Conservation (phyloP, 192 early-diverging fungal genomes). For the Backusella tuberculispora region DNA sequence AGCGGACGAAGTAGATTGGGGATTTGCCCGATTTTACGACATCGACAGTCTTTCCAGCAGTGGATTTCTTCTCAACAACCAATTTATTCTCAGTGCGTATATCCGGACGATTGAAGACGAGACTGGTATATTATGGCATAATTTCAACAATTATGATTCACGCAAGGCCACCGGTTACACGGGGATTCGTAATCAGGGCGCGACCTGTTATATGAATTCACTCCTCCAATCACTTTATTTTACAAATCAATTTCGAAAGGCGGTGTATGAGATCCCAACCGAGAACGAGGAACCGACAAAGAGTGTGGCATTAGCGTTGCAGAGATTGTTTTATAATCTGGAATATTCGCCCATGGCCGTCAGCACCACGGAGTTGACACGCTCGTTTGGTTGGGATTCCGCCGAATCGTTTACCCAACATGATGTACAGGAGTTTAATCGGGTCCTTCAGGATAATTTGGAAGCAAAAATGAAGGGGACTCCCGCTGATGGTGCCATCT, state of each 20-base stretch:
- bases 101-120: constrained; percentile 84
- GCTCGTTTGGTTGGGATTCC: constrained; percentile 98
- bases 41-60: constrained; percentile 50
- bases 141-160: constrained; percentile 80
- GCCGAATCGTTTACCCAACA: constrained; percentile 96
- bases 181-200: constrained; percentile 95
- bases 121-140: constrained; percentile 93
- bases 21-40: constrained; percentile 85
- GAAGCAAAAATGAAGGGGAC: constrained; percentile 98
- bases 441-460: constrained; percentile 95
- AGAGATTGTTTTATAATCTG: constrained; percentile 93
- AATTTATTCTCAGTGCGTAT: constrained; percentile 68
- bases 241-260: constrained; percentile 92
- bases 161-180: constrained; percentile 89
- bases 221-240: constrained; percentile 95
- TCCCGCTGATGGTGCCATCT: constrained; percentile 89
- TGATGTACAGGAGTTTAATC: constrained; percentile 98
- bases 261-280: constrained; percentile 92
- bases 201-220: constrained; percentile 99
- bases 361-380: constrained; percentile 92
- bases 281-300: constrained; percentile 85
- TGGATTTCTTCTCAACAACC: constrained; percentile 70
- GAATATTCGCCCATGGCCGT: constrained; percentile 76
- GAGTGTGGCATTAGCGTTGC: constrained; percentile 88
- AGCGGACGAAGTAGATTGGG: constrained; percentile 90